Evolutionary conservation across 2,329 filamentous ascomycete species (phyloP).

Genomic region (Camillea tinctor): DNA sequence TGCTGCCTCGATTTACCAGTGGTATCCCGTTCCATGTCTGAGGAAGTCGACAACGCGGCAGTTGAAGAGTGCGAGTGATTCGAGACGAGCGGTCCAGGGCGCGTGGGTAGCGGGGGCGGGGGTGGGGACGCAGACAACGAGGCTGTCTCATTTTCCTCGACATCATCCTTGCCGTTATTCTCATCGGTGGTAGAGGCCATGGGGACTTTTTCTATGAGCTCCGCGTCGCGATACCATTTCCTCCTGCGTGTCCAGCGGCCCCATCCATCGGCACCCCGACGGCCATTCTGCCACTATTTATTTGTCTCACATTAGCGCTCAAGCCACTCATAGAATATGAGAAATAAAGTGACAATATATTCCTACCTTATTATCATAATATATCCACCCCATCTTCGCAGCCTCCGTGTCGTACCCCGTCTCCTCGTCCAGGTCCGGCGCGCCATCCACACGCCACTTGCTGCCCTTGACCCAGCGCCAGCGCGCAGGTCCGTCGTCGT

Average conservation of each 20-base stretch:
- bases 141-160: no score
- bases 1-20: constrained; percentile 3
- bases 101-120: constrained; percentile 28
- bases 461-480: constrained; percentile 82
- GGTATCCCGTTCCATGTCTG: constrained; percentile 7
- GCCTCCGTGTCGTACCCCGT: constrained; percentile 58
- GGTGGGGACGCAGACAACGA: constrained; percentile 13
- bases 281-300: constrained; percentile 80
- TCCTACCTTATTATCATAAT: constrained; percentile 91
- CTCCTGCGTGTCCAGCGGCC: constrained; percentile 87
- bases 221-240: constrained; percentile 96
- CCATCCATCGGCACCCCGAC: constrained; percentile 85
- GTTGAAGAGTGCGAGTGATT: constrained; percentile 16
- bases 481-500: constrained; percentile 54
- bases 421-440: constrained; percentile 48
- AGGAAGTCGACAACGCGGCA: constrained; percentile 15
- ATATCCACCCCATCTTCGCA: constrained; percentile 83
- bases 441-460: constrained; percentile 83
- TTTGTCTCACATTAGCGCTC: background rate
- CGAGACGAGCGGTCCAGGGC: constrained; percentile 22
- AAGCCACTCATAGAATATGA: background rate
- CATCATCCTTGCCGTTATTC: no score
- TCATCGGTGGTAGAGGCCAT: constrained; percentile 8
- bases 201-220: constrained; percentile 73
- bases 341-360: background rate